Evolutionary conservation across 148 eudicot genomes (phyloP), one percentile per base, ranked within the genome.

Genomic region (Rhododendron simsii): DNA sequence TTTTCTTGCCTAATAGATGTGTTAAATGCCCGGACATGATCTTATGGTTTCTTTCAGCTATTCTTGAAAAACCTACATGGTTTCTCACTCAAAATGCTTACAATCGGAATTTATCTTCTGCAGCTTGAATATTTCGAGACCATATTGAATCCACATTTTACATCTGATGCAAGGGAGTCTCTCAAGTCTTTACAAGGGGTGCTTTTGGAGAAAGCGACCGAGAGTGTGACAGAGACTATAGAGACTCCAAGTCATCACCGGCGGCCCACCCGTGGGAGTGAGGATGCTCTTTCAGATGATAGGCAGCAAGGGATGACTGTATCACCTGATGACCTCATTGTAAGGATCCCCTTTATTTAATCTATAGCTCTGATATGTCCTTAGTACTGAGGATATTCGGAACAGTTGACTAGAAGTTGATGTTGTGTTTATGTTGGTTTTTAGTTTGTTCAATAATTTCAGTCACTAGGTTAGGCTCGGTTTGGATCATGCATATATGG

Each of bases 41-140:
- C 77, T 37, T 33, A 63, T 13, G 2, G 78, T 63, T 81, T 50
- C 51, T 86, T 80, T 23, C 67, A 48, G 50, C 5, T 45, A 71
- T 67, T 5, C 20, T 50, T 13, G 21, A 8, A 75, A 37, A 23
- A 59, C 15, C 20, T 28, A 55, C 41, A n/a, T 59, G 61, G 21
- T 84, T 53, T 47, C 83, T 87, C 51, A 6, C 78, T 84, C 26
- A 37, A 71, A 65, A 77, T 82, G 80, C 47, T 84, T 41, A 83
- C 80, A 39, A 76, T 65, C 85, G 82, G 78, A 83, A 57, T 85
- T 77, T 51, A 63, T 44, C n/a, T 73, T 84, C 14, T 92, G 93
- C 98, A 97, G 99, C 98, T 97, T 86, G 98, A 95, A 86, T 97
- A 97, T 87, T 94, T 97, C 73, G 99, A 97, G 94, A 97, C 98